phyloP scores from a whole-genome alignment of 441 rosid genomes.

The Geranium incanum region DNA sequence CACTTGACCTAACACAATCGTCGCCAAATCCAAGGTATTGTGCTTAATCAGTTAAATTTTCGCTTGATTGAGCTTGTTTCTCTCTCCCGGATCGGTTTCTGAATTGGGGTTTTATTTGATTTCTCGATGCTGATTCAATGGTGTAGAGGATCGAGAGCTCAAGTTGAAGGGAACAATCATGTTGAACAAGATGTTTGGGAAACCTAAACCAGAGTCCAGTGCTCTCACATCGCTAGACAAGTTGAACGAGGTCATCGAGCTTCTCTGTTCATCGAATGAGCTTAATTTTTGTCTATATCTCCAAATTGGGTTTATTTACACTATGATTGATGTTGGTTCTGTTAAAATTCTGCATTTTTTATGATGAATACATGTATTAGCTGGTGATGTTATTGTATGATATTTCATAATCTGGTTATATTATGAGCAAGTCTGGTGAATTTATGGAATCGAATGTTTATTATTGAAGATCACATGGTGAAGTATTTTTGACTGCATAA shows the following conservation, averaged over 20 bases:
- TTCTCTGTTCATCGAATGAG: neutral
- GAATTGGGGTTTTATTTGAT: conserved; percentile 21
- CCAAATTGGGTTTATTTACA: neutral
- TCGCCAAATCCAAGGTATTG: neutral
- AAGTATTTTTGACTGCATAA: neutral
- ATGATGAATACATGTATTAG: too few relatives aligned
- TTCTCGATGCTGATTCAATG: conserved; percentile 11
- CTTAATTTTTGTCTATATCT: neutral
- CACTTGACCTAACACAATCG: neutral
- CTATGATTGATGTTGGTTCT: too few relatives aligned
- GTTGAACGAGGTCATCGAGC: conserved; percentile 54
- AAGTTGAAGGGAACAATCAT: conserved; percentile 30
- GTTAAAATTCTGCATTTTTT: too few relatives aligned
- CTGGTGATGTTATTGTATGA: too few relatives aligned
- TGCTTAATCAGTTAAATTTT: neutral
- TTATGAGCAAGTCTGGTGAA: too few relatives aligned
- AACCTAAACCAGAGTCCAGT: conserved; percentile 67
- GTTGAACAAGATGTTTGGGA: conserved; percentile 77
- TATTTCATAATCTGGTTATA: too few relatives aligned
- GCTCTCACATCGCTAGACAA: conserved; percentile 69
- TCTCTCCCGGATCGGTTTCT: conserved; percentile 14
- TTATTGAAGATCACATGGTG: neutral
- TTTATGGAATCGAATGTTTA: neutral
- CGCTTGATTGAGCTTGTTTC: neutral
- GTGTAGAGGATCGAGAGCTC: conserved; percentile 33